These are phyloP conservation scores for Knoxia roxburghii DNA, from an alignment of 257 asterid species.

Conservation along the genomic window DNA sequence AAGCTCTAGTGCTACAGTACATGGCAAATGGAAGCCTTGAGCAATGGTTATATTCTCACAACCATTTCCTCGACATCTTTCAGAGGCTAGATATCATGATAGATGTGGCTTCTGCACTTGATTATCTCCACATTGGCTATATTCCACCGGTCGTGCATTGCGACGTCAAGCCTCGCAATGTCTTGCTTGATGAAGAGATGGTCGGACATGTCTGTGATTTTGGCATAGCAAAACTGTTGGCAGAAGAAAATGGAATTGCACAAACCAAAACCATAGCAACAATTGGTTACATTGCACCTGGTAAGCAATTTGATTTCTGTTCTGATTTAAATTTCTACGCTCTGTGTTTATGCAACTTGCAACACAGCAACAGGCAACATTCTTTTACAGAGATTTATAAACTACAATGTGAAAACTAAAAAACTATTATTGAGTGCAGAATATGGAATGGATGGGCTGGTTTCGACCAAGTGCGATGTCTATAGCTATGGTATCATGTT, in stretches of 20 bases:
- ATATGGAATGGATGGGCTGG: no score
- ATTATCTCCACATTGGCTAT: slow-evolving; percentile 14
- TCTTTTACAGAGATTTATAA: no score
- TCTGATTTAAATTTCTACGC: neutral
- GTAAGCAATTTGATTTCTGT: neutral
- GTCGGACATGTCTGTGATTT: slow-evolving; percentile 18
- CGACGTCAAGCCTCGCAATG: slow-evolving; percentile 19
- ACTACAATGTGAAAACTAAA: no score
- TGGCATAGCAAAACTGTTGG: slow-evolving; percentile 13
- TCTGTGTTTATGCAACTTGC: no score
- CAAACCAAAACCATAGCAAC: slow-evolving; percentile 12
- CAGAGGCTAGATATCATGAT: slow-evolving; percentile 17
- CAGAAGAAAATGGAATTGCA: neutral
- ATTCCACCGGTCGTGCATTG: slow-evolving; percentile 13
- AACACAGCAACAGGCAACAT: no score
- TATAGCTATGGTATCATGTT: slow-evolving; percentile 4
- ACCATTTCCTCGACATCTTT: slow-evolving; percentile 1
- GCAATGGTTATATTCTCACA: slow-evolving; percentile 9
- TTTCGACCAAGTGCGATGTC: no score
- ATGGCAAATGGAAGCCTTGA: slow-evolving; percentile 20
- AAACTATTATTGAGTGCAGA: no score
- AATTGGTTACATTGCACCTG: slow-evolving; percentile 15
- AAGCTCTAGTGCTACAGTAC: slow-evolving; percentile 11
- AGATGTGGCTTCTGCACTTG: slow-evolving; percentile 14
- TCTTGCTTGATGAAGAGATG: slow-evolving; percentile 17